These are phyloP conservation scores for Blastosporella zonata DNA, from an alignment of 1,284 basidiomycete genomes.

Conservation along the genomic window DNA sequence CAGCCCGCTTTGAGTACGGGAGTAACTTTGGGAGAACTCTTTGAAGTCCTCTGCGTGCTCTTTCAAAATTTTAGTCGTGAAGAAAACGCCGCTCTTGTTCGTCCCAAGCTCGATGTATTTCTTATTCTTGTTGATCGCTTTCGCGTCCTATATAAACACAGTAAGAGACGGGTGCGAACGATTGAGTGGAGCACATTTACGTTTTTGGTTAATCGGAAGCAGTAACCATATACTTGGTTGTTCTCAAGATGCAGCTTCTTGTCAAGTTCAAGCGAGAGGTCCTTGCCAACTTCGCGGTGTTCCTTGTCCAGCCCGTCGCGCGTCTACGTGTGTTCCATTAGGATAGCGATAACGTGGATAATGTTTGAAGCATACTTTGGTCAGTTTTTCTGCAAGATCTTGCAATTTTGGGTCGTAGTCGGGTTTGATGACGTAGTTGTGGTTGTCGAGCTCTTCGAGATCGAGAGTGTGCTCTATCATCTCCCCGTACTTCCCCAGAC, in stretches of 20 bases:
- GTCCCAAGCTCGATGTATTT: constrained; percentile 86
- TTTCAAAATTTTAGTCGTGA: constrained; percentile 83
- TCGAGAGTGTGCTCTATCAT: constrained; percentile 98
- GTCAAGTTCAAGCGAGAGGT: constrained; percentile 85
- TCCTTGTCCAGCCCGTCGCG: constrained; percentile 86
- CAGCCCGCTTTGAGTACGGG: constrained; percentile 74
- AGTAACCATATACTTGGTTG: constrained; percentile 88
- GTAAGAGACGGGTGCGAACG: not conserved
- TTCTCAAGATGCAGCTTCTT: constrained; percentile 98
- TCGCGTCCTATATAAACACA: constrained; percentile 65
- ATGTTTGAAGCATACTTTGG: constrained; percentile 39
- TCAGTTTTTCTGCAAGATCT: constrained; percentile 67
- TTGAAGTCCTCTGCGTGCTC: constrained; percentile 73
- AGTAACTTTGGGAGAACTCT: constrained; percentile 70
- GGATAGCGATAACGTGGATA: not conserved
- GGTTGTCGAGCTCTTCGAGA: constrained; percentile 77
- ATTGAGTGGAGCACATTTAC: constrained; percentile 42
- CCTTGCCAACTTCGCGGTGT: constrained; percentile 70
- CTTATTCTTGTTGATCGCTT: constrained; percentile 66
- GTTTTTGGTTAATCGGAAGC: constrained; percentile 89
- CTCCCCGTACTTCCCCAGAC: constrained; percentile 78
- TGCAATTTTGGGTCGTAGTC: constrained; percentile 83
- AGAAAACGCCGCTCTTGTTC: constrained; percentile 86
- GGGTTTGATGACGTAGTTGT: constrained; percentile 92
- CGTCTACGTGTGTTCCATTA: constrained; percentile 33